These are phyloP conservation scores for Pythium chondricola DNA, from an alignment of 352 stramenopile species.

Conservation along the genomic window DNA sequence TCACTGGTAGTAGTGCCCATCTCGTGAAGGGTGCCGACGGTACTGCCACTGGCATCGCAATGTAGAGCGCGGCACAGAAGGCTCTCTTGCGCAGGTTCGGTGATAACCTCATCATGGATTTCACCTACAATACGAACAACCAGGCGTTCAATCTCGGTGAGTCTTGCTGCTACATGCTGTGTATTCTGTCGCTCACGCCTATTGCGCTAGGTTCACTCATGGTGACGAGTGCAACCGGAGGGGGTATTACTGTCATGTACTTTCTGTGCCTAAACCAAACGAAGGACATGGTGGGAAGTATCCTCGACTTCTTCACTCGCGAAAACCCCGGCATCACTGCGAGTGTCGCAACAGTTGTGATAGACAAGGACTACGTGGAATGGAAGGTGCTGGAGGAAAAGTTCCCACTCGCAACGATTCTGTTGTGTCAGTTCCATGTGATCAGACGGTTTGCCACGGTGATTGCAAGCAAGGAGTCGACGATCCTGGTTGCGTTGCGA, in stretches of 20 bases:
- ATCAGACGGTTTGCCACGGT: constrained; percentile 1
- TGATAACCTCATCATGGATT: constrained; percentile 16
- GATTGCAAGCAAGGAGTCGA: neutral
- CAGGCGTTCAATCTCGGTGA: constrained; percentile 16
- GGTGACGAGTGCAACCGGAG: constrained; percentile 12
- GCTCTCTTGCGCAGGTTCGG: constrained; percentile 11
- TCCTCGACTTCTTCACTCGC: constrained; percentile 7
- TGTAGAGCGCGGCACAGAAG: constrained; percentile 9
- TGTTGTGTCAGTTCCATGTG: constrained; percentile 23
- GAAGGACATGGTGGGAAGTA: constrained; percentile 6
- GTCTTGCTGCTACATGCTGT: neutral
- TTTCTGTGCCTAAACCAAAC: constrained; percentile 18
- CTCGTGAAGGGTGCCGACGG: too few relatives aligned
- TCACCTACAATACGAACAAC: constrained; percentile 25
- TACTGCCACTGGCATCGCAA: too few relatives aligned
- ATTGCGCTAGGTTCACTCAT: constrained; percentile 9
- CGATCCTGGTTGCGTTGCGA: neutral
- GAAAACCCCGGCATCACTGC: neutral
- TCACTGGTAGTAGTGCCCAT: too few relatives aligned
- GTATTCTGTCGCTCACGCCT: neutral
- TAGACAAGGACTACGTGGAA: constrained; percentile 30
- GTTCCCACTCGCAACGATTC: neutral
- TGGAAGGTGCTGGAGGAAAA: constrained; percentile 4
- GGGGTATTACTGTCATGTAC: constrained; percentile 16
- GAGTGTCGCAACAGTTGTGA: constrained; percentile 12